phyloP scores from a whole-genome alignment of 768 basidiomycete genomes.

The Boletellus ananas region DNA sequence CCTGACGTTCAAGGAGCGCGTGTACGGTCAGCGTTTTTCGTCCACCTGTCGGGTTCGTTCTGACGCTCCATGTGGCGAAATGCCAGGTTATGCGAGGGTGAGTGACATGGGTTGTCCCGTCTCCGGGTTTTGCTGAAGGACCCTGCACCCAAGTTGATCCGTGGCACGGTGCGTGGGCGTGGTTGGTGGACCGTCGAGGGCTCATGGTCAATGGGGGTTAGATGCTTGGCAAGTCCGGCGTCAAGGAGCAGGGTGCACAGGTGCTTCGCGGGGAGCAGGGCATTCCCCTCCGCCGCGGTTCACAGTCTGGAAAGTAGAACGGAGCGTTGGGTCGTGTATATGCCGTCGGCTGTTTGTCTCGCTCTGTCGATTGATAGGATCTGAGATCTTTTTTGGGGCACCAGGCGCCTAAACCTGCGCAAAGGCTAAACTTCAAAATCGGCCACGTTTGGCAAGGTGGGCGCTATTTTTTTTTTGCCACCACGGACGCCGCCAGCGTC shows the following conservation, averaged over 20 bases:
- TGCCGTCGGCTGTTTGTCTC: background rate
- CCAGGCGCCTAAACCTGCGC: background rate
- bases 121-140: no score
- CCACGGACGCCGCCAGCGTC: background rate
- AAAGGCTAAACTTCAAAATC: slow-evolving; percentile 19
- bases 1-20: slow-evolving; percentile 56
- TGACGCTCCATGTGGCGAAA: background rate
- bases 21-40: slow-evolving; percentile 42
- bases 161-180: slow-evolving; percentile 25
- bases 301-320: slow-evolving; percentile 19
- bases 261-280: slow-evolving; percentile 50
- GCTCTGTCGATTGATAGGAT: slow-evolving; percentile 6
- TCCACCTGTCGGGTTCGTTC: background rate
- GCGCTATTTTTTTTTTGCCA: background rate
- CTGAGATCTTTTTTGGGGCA: slow-evolving; percentile 16
- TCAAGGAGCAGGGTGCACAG: slow-evolving; percentile 52
- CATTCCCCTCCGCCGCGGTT: slow-evolving; percentile 28
- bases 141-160: slow-evolving; percentile 21
- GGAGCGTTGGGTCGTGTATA: background rate
- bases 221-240: slow-evolving; percentile 32
- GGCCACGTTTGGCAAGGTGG: slow-evolving; percentile 1
- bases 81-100: slow-evolving; percentile 31
- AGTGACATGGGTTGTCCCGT: background rate
- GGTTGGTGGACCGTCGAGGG: slow-evolving; percentile 1
- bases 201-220: background rate